Percentiles rank a stretch among this genome's conserved stretches.
Evolutionary conservation across 805 yeast species (phyloP).

Genomic region (Monosporozyma unispora): DNA sequence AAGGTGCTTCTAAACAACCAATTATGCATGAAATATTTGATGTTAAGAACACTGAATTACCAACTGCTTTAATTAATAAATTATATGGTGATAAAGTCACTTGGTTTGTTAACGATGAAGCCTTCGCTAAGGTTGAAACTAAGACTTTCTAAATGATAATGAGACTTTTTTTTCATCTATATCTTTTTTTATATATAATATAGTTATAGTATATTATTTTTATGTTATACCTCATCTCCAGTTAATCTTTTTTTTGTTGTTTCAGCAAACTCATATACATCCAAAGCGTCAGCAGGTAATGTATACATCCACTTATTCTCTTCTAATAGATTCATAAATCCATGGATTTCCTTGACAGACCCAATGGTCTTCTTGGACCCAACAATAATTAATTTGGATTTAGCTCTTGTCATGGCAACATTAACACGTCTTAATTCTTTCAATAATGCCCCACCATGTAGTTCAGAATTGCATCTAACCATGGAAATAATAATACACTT

Average conservation of each 20-base stretch:
- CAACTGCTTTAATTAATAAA: slow-evolving; percentile 67
- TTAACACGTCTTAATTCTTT: slow-evolving; percentile 88
- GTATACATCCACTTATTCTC: slow-evolving; percentile 55
- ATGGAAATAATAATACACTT: slow-evolving; percentile 83
- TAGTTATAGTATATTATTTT: not conserved
- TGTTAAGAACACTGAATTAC: slow-evolving; percentile 41
- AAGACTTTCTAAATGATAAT: not conserved
- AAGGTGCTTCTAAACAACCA: slow-evolving; percentile 76
- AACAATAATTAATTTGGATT: slow-evolving; percentile 68
- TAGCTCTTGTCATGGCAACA: slow-evolving; percentile 90
- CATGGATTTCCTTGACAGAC: slow-evolving; percentile 21
- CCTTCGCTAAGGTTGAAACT: slow-evolving; percentile 36
- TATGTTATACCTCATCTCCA: not conserved
- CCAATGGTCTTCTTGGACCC: slow-evolving; percentile 62
- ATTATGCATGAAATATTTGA: slow-evolving; percentile 64
- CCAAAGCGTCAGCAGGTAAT: slow-evolving; percentile 39
- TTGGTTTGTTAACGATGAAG: slow-evolving; percentile 83
- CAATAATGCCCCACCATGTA: slow-evolving; percentile 65
- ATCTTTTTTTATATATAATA: slow-evolving; percentile 2
- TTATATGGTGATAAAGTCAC: slow-evolving; percentile 44
- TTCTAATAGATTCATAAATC: slow-evolving; percentile 51
- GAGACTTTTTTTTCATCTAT: slow-evolving; percentile 1
- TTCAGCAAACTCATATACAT: slow-evolving; percentile 28
- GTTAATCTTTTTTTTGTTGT: not conserved
- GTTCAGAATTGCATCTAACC: slow-evolving; percentile 67